Evolutionary conservation across 352 stramenopile species (phyloP).

Genomic region (Phytophthora sansomeana): DNA sequence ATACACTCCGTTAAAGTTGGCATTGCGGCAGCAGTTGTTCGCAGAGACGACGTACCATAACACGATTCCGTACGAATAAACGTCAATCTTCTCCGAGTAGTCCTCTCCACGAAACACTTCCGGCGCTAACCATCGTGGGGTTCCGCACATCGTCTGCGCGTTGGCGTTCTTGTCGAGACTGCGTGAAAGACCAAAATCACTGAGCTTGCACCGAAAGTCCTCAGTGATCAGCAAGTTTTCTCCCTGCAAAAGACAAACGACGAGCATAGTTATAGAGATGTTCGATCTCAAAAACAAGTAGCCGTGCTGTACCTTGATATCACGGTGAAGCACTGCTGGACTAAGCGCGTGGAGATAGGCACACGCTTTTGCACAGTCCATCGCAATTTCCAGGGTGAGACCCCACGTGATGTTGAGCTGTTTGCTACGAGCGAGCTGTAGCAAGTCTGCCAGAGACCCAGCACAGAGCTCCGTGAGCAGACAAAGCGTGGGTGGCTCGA

Average conservation of each 20-base stretch:
- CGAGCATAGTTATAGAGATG: background rate
- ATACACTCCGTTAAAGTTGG: background rate
- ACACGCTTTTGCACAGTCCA: conserved; percentile 73
- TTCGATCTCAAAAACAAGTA: background rate
- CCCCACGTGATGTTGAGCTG: conserved; percentile 80
- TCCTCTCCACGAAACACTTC: conserved; percentile 87
- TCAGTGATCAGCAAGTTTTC: conserved; percentile 82
- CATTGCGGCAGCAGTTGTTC: background rate
- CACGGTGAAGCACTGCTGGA: conserved; percentile 69
- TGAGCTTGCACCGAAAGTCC: conserved; percentile 75
- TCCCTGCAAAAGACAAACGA: conserved; percentile 36
- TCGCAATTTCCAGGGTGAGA: conserved; percentile 73
- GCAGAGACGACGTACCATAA: conserved; percentile 55
- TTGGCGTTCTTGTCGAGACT: conserved; percentile 75
- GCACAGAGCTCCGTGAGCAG: conserved; percentile 79
- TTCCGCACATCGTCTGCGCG: conserved; percentile 80
- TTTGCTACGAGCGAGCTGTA: conserved; percentile 72
- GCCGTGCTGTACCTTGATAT: conserved; percentile 61
- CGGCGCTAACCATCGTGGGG: conserved; percentile 77
- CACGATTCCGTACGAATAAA: conserved; percentile 88
- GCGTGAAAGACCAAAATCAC: conserved; percentile 77
- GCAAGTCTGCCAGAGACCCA: conserved; percentile 69
- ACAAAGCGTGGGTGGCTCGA: conserved; percentile 76
- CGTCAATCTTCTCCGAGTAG: conserved; percentile 88
- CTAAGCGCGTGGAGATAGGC: conserved; percentile 70